phyloP scores from a whole-genome alignment of 768 basidiomycete species.

The Russula ochroleuca region DNA sequence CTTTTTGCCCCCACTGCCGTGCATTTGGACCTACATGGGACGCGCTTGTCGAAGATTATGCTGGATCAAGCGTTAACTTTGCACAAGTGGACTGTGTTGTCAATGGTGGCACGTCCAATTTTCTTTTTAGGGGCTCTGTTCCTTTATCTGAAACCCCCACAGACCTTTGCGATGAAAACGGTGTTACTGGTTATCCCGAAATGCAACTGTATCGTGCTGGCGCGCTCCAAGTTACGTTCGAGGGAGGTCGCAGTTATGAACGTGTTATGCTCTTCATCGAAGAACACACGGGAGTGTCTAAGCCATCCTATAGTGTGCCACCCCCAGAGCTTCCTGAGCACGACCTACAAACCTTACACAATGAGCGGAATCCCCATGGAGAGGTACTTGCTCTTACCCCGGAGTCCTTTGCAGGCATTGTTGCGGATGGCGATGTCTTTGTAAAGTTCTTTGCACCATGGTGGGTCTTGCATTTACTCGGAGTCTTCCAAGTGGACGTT shows the following conservation, averaged over 20 bases:
- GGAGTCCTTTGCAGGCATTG: slow-evolving; percentile 45
- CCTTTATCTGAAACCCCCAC: slow-evolving; percentile 6
- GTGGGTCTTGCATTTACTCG: slow-evolving; percentile 35
- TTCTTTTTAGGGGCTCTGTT: not conserved
- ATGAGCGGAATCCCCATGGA: slow-evolving; percentile 38
- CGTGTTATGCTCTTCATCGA: slow-evolving; percentile 54
- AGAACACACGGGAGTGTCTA: slow-evolving; percentile 37
- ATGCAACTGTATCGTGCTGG: slow-evolving; percentile 72
- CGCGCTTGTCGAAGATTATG: slow-evolving; percentile 51
- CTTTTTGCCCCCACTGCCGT: slow-evolving; percentile 77
- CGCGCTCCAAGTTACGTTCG: slow-evolving; percentile 52
- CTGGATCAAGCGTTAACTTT: slow-evolving; percentile 51
- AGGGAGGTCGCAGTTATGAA: slow-evolving; percentile 49
- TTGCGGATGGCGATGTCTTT: slow-evolving; percentile 50
- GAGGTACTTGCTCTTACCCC: slow-evolving; percentile 40
- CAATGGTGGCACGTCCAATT: slow-evolving; percentile 57
- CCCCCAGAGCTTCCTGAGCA: slow-evolving; percentile 28
- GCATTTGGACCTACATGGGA: slow-evolving; percentile 82
- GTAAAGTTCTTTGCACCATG: slow-evolving; percentile 92
- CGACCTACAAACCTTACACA: slow-evolving; percentile 35
- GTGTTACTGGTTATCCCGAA: slow-evolving; percentile 68
- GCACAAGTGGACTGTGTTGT: slow-evolving; percentile 81
- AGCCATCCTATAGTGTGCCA: slow-evolving; percentile 29
- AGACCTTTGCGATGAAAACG: slow-evolving; percentile 80
- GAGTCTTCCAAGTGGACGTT: not conserved